Base-by-base conservation (phyloP, 2,329 filamentous ascomycete species). In the Ceratocystis lukuohia region DNA sequence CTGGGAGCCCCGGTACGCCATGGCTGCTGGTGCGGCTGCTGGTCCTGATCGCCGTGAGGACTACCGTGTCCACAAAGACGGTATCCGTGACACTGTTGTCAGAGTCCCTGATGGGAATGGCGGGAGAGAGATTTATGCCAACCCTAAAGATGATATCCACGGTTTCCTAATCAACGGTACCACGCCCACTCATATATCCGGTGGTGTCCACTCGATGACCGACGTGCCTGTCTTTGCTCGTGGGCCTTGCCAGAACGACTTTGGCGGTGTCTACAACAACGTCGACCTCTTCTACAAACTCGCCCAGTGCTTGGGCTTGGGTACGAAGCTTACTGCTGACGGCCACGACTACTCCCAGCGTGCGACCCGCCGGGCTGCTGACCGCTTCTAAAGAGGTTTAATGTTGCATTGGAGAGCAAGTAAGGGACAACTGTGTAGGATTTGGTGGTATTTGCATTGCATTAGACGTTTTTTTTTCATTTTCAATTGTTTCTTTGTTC, bases 1-100 rank as follows among this genome's bases (percentile, higher is more conserved):
- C 78, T 94, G 90, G 89, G 87, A 90, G 73, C 90, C 90, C 15
- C 83, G 90, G 41, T 94, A 94, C 76, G 88, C 88, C 68, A 84
- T 95, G 63, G 89, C 88, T 66, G 82, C 85, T 50, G 90, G 90
- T 63, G 75, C 90, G 41, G 83, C 80, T 62, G 88, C 88, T 41
- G 82, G 82, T 72, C 90, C 90, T 0, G 90, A 95, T 74, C 84
- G 81, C 71, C 81, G 88, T 25, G 90, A 95, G 79, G 82, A 88
- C 76, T 95, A 86, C 79, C 80, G 80, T 69, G 84, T 93, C 15
- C 85, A 85, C 77, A 84, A 84, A 74, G 77, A 80, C 20, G 85
- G 84, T 0, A 82, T 88, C 0, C 83, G 90, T 41, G 72, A 74
- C 6, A 83, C 87, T 0, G 86, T 87, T 0, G 76, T 78, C 44